Evolutionary conservation across 441 rosid species (phyloP).

Genomic region (Aleurites moluccanus): DNA sequence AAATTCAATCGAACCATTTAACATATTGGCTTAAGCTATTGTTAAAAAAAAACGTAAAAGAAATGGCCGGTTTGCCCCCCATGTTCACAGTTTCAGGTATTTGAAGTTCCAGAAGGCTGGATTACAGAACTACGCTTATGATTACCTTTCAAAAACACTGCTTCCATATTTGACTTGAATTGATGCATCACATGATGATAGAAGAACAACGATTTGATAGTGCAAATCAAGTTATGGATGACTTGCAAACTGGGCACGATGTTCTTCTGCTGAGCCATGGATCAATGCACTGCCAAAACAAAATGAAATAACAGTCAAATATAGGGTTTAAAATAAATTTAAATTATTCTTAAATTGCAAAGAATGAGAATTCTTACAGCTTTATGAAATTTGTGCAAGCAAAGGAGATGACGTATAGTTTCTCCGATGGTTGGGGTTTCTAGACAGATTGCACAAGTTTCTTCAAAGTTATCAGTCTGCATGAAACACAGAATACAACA

Average conservation of each 20-base stretch:
- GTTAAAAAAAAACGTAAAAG: not conserved
- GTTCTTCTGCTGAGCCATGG: conserved; percentile 80
- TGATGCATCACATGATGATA: not conserved
- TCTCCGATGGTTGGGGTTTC: conserved; percentile 77
- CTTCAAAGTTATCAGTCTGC: conserved; percentile 66
- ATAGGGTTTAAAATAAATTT: not conserved
- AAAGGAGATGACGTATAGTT: conserved; percentile 88
- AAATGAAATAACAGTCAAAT: conserved; percentile 13
- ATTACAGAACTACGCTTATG: not conserved
- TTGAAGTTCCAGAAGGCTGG: conserved; percentile 13
- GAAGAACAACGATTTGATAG: not conserved
- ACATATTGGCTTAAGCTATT: not conserved
- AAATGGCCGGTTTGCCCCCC: not conserved
- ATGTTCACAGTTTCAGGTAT: not conserved
- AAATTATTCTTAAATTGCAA: conserved; percentile 7
- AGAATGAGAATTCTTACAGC: conserved; percentile 43
- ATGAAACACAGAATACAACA: conserved; percentile 22
- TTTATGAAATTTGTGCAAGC: conserved; percentile 96
- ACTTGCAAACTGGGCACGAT: conserved; percentile 91
- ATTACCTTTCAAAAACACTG: conserved; percentile 17
- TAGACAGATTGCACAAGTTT: conserved; percentile 80
- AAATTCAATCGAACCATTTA: not conserved
- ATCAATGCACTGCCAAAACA: conserved; percentile 79
- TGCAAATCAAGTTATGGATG: conserved; percentile 50
- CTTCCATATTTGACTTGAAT: conserved; percentile 9